Evolutionary conservation across 192 early-diverging fungal genomes (phyloP).

Genomic region (Coemansia sp.): DNA sequence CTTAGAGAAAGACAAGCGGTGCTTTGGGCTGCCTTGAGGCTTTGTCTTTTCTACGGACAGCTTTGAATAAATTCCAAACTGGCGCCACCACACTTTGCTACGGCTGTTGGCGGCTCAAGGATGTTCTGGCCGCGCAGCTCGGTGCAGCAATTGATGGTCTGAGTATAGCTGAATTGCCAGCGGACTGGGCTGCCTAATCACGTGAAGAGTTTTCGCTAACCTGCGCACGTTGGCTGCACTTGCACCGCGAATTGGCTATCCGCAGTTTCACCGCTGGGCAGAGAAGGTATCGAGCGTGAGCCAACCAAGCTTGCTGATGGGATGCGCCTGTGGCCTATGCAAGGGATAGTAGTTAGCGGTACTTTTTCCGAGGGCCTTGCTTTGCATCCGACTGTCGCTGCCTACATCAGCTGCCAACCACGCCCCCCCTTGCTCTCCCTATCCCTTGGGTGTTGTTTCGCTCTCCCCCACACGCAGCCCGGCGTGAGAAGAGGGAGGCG

Average conservation of each 20-base stretch:
- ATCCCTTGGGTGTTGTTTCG: background rate
- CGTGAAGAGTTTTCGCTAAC: background rate
- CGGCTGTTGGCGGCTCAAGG: too few relatives aligned
- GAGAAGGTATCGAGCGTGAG: background rate
- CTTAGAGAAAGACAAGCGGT: too few relatives aligned
- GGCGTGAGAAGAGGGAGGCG: slow-evolving; percentile 10
- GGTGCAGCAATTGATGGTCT: background rate
- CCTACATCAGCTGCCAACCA: background rate
- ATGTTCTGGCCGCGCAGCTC: too few relatives aligned
- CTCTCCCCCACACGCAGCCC: background rate
- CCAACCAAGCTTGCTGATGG: slow-evolving; percentile 5
- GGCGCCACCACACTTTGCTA: too few relatives aligned
- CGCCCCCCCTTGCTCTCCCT: background rate
- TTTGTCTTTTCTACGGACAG: too few relatives aligned
- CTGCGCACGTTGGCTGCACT: background rate
- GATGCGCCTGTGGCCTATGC: background rate
- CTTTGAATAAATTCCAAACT: too few relatives aligned
- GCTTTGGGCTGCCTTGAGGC: too few relatives aligned
- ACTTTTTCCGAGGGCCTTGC: background rate
- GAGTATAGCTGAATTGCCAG: background rate
- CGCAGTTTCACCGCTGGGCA: background rate
- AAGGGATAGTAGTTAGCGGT: background rate
- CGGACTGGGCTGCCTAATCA: too few relatives aligned
- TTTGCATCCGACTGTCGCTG: background rate
- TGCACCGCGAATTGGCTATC: background rate